These are phyloP conservation scores for Corinectria fuckeliana DNA, from an alignment of 2,329 filamentous ascomycete species.

Conservation along the genomic window DNA sequence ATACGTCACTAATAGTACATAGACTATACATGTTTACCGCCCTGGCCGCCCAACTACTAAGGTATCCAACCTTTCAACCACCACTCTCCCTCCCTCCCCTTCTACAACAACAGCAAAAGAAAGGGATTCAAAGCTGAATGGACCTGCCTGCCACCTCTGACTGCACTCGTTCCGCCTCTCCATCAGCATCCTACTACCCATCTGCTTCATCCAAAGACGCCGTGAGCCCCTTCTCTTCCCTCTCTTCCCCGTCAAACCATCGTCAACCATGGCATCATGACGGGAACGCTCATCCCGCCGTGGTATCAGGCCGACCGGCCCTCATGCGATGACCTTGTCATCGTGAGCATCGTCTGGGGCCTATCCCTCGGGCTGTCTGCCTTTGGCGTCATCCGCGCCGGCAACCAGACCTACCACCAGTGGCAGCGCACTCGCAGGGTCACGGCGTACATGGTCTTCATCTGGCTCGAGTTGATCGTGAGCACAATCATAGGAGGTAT, in stretches of 20 bases:
- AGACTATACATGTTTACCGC: background rate
- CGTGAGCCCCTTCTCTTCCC: background rate
- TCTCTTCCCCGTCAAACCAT: background rate
- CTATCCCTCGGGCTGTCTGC: constrained; percentile 45
- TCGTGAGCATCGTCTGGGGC: constrained; percentile 47
- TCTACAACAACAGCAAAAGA: too few relatives aligned
- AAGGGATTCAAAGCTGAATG: too few relatives aligned
- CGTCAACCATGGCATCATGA: constrained; percentile 31
- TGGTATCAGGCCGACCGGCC: constrained; percentile 32
- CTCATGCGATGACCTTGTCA: constrained; percentile 39
- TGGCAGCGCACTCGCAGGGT: constrained; percentile 41
- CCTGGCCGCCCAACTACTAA: background rate
- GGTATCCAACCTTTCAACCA: background rate
- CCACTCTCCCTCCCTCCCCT: background rate
- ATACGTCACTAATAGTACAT: too few relatives aligned
- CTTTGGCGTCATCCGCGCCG: constrained; percentile 43
- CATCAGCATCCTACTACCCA: background rate
- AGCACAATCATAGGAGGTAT: constrained; percentile 44
- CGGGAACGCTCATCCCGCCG: constrained; percentile 33
- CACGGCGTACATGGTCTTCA: constrained; percentile 47
- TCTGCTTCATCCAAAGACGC: background rate
- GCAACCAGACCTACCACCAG: constrained; percentile 44
- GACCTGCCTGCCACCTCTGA: background rate
- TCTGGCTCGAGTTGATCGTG: constrained; percentile 48
- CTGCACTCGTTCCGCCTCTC: background rate